Evolutionary conservation across 169 alveolate species (phyloP), one percentile per base, ranked within the genome.

Genomic region (Plasmodium vivax): DNA sequence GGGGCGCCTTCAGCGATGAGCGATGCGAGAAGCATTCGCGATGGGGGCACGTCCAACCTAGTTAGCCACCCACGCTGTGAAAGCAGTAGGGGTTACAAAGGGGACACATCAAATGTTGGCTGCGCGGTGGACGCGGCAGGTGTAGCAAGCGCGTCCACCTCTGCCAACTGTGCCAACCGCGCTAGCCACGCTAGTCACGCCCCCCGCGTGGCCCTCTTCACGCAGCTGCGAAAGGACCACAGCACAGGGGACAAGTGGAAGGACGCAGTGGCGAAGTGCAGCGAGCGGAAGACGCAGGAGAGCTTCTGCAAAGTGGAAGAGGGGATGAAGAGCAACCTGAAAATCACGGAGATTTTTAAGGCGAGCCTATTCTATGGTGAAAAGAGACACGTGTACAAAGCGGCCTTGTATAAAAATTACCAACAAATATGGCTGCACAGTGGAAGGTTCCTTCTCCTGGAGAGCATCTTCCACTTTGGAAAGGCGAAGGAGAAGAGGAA

Each of bases 261-360:
- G 7, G 45, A 62, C 2, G 51, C 62, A 10, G 34, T 54, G 38
- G 16, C 32, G 16, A 80, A 90, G 32, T 80, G 83, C n/a, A 74
- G n/a, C 34, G 30, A 58, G 3, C 32, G 16, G 23, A 90, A 43
- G 14, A 54, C 74, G 9, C 23, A 58, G 10, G 34, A 9, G 9
- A 27, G 0, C 2, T 90, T 90, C 23, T 30, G 80, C 12, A 80
- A 90, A 38, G 7, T 90, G 9, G 90, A 80, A 8, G 36, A 3
- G 38, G 54, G 27, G 43, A 58, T 80, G 10, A 90, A 68, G 19
- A 43, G 23, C 6, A 80, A 41, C 12, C 32, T 68, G 27, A 58
- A 80, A 14, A 90, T 80, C 32, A 45, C 51, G 19, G 91, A 90
- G 23, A 90, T 90, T 38, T 90, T 90, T 81, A 90, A 90, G 27